Conservation (phyloP, 2,329 filamentous ascomycete species). For the Aspergillus phoenicis region DNA sequence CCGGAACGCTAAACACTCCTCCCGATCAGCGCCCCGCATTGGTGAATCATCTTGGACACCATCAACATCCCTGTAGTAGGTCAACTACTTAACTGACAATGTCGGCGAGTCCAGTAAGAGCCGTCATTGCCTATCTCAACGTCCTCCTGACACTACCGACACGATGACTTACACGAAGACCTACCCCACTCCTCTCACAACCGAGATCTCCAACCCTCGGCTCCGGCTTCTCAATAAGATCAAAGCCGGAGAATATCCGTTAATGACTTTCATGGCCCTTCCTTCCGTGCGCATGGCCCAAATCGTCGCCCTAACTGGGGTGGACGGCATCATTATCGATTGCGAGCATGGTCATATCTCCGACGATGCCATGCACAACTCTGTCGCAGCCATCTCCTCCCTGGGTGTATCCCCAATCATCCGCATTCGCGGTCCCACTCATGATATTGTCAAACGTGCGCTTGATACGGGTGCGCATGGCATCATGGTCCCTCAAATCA, state of each 20-base stretch:
- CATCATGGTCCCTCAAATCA: slow-evolving; percentile 36
- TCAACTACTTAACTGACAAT: neutral
- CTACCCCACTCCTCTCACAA: slow-evolving; percentile 36
- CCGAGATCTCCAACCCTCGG: slow-evolving; percentile 43
- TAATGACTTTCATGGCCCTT: slow-evolving; percentile 55
- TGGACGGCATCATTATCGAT: slow-evolving; percentile 62
- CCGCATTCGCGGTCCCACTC: slow-evolving; percentile 22
- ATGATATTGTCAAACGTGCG: slow-evolving; percentile 29
- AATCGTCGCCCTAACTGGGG: slow-evolving; percentile 63
- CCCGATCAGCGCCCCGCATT: neutral
- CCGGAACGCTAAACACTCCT: slow-evolving; percentile 1
- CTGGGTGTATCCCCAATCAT: slow-evolving; percentile 29
- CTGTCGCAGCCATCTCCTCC: slow-evolving; percentile 28
- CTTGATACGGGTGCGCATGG: slow-evolving; percentile 33
- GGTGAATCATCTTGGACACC: neutral
- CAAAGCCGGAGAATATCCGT: slow-evolving; percentile 41
- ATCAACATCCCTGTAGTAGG: neutral
- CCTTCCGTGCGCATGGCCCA: slow-evolving; percentile 53
- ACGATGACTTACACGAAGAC: slow-evolving; percentile 13
- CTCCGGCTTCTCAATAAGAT: slow-evolving; percentile 50
- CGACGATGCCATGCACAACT: slow-evolving; percentile 34
- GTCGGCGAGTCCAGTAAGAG: neutral
- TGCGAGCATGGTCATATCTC: slow-evolving; percentile 33
- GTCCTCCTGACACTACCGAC: neutral
- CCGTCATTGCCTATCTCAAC: neutral